These are phyloP conservation scores for Fraxinus xanthoxyloides DNA, from an alignment of 305 asterid genomes.

Conservation along the genomic window DNA sequence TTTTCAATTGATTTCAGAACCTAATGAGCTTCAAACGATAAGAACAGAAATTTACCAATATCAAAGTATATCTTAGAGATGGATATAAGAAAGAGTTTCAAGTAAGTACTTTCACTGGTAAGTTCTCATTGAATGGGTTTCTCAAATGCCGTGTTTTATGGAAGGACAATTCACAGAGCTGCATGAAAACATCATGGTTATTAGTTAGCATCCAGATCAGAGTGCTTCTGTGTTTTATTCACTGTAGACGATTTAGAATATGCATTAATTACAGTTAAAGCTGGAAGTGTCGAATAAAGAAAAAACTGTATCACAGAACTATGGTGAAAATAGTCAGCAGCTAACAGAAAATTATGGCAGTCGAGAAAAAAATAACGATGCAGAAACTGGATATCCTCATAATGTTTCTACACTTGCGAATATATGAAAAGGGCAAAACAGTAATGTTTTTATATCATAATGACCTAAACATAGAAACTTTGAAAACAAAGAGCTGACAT, in stretches of 20 bases:
- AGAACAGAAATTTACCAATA: neutral
- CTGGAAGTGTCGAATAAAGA: slow-evolving; percentile 1
- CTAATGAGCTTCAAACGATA: neutral
- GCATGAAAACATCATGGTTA: slow-evolving; percentile 35
- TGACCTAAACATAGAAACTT: neutral
- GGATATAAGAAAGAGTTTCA: slow-evolving; percentile 13
- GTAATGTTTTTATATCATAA: neutral
- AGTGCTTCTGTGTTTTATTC: slow-evolving; percentile 5
- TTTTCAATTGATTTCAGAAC: neutral
- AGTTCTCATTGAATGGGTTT: slow-evolving; percentile 88
- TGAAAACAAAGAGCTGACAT: neutral
- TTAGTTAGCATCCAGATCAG: slow-evolving; percentile 7
- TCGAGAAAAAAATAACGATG: neutral
- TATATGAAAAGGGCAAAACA: neutral
- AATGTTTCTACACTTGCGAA: neutral
- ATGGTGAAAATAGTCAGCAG: neutral
- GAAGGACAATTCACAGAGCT: slow-evolving; percentile 96
- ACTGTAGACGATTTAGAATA: neutral
- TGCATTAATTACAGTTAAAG: slow-evolving; percentile 10
- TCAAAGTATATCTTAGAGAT: slow-evolving; percentile 1
- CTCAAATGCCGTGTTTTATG: slow-evolving; percentile 81
- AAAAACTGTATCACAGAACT: slow-evolving; percentile 5
- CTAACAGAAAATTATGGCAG: neutral
- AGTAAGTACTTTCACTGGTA: slow-evolving; percentile 84
- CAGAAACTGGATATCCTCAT: neutral